Evolutionary conservation across 352 stramenopile genomes (phyloP), one percentile per base, ranked within the genome.

Genomic region (Pythium sukuiense): DNA sequence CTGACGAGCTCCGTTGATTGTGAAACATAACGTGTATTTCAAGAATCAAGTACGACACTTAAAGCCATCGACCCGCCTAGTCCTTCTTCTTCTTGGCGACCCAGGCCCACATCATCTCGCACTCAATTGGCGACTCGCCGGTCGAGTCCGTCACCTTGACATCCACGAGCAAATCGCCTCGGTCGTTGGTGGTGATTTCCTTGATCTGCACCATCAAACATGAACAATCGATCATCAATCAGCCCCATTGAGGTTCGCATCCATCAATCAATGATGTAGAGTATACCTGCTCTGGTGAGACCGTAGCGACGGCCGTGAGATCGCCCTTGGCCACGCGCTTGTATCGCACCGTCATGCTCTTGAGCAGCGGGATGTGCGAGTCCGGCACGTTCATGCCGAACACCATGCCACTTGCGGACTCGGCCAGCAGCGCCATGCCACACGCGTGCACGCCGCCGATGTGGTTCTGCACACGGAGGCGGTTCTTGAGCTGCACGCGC

Each of bases 311-410:
- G 16, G 85, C 89, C 59, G 74, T 67, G 43, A 97, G 68, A 59
- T 90, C 80, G 16, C 89, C 89, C 61, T 90, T 70, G 5, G 83
- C 81, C 16, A 85, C 74, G 54, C 77, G 77, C 43, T 89, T 90
- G 75, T 90, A 97, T 30, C 83, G 71, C 41, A 97, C 77, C 30
- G 68, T 82, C 87, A 97, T 96, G 70, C 76, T 88, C 69, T 95
- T 94, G 69, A 93, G 83, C 5, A 96, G 63, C 30, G 87, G 87
- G 12, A 97, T 67, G 59, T 83, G 76, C 46, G 79, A 81, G 74
- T 97, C 89, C 0, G 77, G 83, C 16, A 97, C 89, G 72, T 96
- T 93, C 78, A 96, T 90, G 43, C 84, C 85, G 43, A 97, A 83
- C 4, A 96, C 74, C 60, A 96, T 89, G 20, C 89, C 89, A 24